Evolutionary conservation across 2,329 filamentous ascomycete species (phyloP).

Genomic region (Albifimbria verrucaria): DNA sequence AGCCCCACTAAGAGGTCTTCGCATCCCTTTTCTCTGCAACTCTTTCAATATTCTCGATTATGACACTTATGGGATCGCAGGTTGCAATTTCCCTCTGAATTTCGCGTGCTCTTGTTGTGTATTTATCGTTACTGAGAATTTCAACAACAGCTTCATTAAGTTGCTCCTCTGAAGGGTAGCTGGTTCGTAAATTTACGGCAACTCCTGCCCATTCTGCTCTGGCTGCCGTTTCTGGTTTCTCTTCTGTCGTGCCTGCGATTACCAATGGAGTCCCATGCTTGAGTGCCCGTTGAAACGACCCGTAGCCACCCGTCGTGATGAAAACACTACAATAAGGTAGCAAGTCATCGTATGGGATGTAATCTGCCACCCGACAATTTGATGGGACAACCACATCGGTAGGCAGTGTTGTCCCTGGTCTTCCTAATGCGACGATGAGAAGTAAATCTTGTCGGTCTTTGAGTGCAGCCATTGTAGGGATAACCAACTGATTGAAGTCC

Average conservation of each 20-base stretch:
- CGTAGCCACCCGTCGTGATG: background rate
- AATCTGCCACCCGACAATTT: background rate
- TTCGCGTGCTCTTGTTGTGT: too few relatives aligned
- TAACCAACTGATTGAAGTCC: background rate
- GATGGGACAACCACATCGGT: background rate
- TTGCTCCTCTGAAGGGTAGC: too few relatives aligned
- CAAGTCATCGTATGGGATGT: background rate
- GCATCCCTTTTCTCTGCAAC: too few relatives aligned
- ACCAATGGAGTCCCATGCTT: background rate
- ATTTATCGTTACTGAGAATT: too few relatives aligned
- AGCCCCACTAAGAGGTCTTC: too few relatives aligned
- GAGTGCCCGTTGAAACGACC: background rate
- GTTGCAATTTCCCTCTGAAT: too few relatives aligned
- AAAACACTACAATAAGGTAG: background rate
- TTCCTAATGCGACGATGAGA: background rate
- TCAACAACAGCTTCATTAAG: too few relatives aligned
- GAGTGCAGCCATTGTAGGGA: background rate
- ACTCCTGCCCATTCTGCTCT: conserved; percentile 1
- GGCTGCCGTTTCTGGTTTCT: background rate
- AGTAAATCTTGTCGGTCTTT: background rate
- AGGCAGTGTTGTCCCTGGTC: background rate
- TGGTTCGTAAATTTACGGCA: background rate
- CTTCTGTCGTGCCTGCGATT: background rate
- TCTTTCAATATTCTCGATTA: too few relatives aligned
- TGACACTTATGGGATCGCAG: too few relatives aligned